These are phyloP conservation scores for Penicillium thymicola DNA, from an alignment of 2,329 filamentous ascomycete species.

Conservation along the genomic window DNA sequence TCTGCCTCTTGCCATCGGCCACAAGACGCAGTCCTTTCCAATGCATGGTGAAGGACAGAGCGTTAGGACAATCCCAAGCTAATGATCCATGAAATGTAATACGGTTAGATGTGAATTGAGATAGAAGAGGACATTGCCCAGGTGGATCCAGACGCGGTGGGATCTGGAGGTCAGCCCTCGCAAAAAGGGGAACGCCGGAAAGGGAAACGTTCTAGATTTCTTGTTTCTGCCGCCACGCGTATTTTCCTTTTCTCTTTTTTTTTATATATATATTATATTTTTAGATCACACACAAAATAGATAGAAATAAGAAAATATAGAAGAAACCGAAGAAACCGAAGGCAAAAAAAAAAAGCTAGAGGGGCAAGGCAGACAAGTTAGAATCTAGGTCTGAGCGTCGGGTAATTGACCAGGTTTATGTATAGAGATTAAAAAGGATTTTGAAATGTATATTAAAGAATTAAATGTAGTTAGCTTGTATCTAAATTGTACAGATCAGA, in stretches of 20 bases:
- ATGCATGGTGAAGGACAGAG: conserved; percentile 34
- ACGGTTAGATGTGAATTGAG: not conserved
- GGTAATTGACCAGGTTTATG: conserved; percentile 1
- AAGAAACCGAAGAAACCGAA: not conserved
- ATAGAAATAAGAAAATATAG: not conserved
- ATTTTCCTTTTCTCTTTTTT: not conserved
- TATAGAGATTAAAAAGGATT: not conserved
- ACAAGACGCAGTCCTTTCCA: conserved; percentile 40
- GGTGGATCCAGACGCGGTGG: conserved; percentile 25
- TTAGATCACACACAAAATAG: not conserved
- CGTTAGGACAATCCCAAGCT: not conserved
- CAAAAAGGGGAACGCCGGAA: conserved; percentile 27
- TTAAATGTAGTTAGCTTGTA: not conserved
- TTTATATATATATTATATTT: no score
- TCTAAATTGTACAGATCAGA: not conserved
- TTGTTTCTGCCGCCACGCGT: conserved; percentile 1
- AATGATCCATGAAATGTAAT: conserved; percentile 5
- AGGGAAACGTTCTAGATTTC: conserved; percentile 10
- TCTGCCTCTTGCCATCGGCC: conserved; percentile 37
- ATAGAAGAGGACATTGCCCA: conserved; percentile 14
- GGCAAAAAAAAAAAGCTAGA: not conserved
- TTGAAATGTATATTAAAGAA: not conserved
- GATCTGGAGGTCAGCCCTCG: conserved; percentile 23
- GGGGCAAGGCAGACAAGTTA: conserved; percentile 15
- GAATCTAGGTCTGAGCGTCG: conserved; percentile 4